Evolutionary conservation across 371 early-diverging fungal species (phyloP).

Genomic region (Sanchytrium tribonematis): DNA sequence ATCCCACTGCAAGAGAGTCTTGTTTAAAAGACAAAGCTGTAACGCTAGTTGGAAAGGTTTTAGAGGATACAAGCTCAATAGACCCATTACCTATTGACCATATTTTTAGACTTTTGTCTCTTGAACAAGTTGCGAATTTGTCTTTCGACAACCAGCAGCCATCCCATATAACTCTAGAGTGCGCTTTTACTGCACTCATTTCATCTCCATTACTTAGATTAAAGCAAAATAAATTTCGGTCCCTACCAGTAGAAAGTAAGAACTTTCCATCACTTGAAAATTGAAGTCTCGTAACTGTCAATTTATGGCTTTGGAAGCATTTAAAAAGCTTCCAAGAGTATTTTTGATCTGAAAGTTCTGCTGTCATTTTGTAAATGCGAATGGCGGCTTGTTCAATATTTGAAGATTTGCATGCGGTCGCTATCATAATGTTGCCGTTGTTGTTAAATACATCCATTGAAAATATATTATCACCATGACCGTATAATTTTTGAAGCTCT

Average conservation of each 20-base stretch:
- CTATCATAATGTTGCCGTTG: slow-evolving; percentile 17
- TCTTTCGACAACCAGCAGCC: slow-evolving; percentile 50
- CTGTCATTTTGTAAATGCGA: slow-evolving; percentile 27
- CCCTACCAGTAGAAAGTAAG: slow-evolving; percentile 56
- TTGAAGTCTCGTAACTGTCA: slow-evolving; percentile 51
- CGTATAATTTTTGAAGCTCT: not conserved
- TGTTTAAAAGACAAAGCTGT: not conserved
- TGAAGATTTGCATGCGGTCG: slow-evolving; percentile 51
- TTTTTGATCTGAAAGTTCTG: not conserved
- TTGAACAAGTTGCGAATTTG: slow-evolving; percentile 61
- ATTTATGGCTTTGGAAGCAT: slow-evolving; percentile 36
- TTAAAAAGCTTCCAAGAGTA: slow-evolving; percentile 30
- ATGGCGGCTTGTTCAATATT: slow-evolving; percentile 42
- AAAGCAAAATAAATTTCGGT: slow-evolving; percentile 39
- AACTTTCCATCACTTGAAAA: slow-evolving; percentile 44
- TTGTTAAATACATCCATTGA: not conserved
- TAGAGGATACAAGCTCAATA: not conserved
- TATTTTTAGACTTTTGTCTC: slow-evolving; percentile 44
- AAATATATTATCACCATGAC: not conserved
- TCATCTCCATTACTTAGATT: not conserved
- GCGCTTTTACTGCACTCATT: slow-evolving; percentile 29
- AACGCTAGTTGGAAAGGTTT: not conserved
- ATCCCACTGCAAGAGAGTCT: not conserved
- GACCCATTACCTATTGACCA: not conserved
- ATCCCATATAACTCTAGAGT: slow-evolving; percentile 83